phyloP scores from a whole-genome alignment of 441 rosid genomes.

The Populus hybrid region DNA sequence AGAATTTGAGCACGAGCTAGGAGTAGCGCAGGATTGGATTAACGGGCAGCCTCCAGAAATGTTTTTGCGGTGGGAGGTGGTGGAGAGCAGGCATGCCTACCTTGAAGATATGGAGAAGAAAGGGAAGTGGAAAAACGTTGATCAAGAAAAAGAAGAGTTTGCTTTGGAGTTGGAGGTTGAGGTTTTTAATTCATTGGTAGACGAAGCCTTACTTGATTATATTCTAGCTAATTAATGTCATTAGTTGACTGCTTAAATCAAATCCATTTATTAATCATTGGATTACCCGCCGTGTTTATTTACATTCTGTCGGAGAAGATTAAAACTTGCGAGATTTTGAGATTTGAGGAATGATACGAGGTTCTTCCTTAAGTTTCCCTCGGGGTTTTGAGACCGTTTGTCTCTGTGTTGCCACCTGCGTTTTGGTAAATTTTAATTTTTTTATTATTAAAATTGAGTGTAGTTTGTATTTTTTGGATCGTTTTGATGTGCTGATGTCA shows the following conservation, averaged over 20 bases:
- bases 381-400: no score
- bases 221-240: constrained; percentile 4
- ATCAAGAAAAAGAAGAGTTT: constrained; percentile 35
- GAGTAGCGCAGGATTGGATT: constrained; percentile 58
- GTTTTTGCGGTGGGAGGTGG: constrained; percentile 57
- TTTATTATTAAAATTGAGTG: no score
- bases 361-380: background rate
- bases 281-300: background rate
- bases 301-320: background rate
- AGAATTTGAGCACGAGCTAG: constrained; percentile 14
- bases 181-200: constrained; percentile 44
- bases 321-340: constrained; percentile 9
- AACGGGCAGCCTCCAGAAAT: constrained; percentile 37
- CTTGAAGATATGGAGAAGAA: constrained; percentile 50
- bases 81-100: constrained; percentile 41
- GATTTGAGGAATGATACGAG: background rate
- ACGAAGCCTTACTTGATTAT: constrained; percentile 46
- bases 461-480: no score
- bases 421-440: no score
- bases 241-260: background rate
- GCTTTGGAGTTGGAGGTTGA: constrained; percentile 42
- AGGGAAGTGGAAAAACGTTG: constrained; percentile 32
- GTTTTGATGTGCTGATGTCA: no score
- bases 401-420: no score
- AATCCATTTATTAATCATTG: background rate